Conservation (phyloP, 805 yeast species). For the Barnettozyma sp. region DNA sequence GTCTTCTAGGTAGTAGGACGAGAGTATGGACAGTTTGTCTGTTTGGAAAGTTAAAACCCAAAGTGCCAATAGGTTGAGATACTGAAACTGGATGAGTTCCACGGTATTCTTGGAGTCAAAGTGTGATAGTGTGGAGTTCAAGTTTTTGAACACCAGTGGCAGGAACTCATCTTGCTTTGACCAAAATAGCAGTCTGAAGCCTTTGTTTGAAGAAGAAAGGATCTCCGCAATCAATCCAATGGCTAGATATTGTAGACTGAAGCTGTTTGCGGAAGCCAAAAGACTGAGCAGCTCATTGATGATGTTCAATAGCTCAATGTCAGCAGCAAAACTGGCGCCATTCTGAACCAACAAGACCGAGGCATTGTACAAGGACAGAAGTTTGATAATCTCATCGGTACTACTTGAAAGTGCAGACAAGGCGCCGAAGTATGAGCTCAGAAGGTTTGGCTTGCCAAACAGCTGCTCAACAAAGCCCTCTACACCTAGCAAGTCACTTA, state of each 20-base stretch:
- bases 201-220: conserved; percentile 37
- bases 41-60: conserved; percentile 82
- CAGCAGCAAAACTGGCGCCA: conserved; percentile 17
- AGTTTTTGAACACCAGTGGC: conserved; percentile 42
- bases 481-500: conserved; percentile 44
- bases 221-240: conserved; percentile 62
- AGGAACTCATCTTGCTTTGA: conserved; percentile 34
- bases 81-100: conserved; percentile 59
- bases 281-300: conserved; percentile 15
- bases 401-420: conserved; percentile 45
- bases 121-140: conserved; percentile 27
- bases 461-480: conserved; percentile 36
- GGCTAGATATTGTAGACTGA: conserved; percentile 51
- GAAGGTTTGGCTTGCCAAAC: conserved; percentile 15
- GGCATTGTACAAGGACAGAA: conserved; percentile 50
- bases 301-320: conserved; percentile 6
- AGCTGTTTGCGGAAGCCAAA: conserved; percentile 29
- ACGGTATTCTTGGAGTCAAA: conserved; percentile 19
- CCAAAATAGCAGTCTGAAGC: conserved; percentile 49
- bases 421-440: conserved; percentile 29
- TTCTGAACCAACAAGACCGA: conserved; percentile 38
- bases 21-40: conserved; percentile 42
- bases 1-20: conserved; percentile 47
- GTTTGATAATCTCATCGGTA: conserved; percentile 49
- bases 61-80: conserved; percentile 64